Base-by-base conservation (phyloP, 116 monocot species). In the Phalaenopsis hybrid region DNA sequence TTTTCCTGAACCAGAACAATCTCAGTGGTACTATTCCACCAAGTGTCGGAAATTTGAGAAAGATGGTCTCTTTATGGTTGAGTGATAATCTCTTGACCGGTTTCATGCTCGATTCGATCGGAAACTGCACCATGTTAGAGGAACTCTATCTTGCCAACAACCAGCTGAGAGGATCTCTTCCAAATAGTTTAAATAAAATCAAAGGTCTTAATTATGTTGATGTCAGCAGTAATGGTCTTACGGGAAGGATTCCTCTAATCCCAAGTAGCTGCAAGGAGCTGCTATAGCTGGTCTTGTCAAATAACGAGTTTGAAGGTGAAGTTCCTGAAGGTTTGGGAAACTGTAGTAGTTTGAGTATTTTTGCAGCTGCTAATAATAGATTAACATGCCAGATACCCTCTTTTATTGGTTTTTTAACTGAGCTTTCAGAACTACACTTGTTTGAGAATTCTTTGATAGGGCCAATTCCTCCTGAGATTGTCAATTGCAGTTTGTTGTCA, bases 371-470 rank as follows among this genome's bases (percentile, higher is more conserved):
- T 28, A 49, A 68, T 45, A 94, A 93, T 68, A 79, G 63, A 49
- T 83, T 97, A 49, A 85, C 87, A 8, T 94, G 97, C 33, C 25
- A 49, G 20, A 94, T 97, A 79, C 97, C 94, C 31, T 25, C 88
- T 16, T 88, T 89, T 0, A 57, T 97, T 55, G 91, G 91, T 17
- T 82, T 20, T 13, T 74, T 91, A 34, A 81, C 78, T 2, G 79
- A 88, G 17, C 92, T 97, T 70, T 78, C 84, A 6, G 12, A 49
- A 31, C 81, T 97, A 57, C 85, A 83, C 57, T 81, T 94, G 8
- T 87, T 85, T 31, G 16, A 77, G 52, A 97, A 94, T 84, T 79
- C 76, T 81, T 81, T 97, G n/a, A 89, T 91, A 0, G 93, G 97
- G 48, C 6, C 49, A 16, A 94, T 97, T 75, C 95, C 95, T 37